A percentile compares a stretch with the other conserved stretches of the same genome.
Evolutionary conservation across 164 flowering plant species (phyloP).

Genomic region (Aristolochia fimbriata): DNA sequence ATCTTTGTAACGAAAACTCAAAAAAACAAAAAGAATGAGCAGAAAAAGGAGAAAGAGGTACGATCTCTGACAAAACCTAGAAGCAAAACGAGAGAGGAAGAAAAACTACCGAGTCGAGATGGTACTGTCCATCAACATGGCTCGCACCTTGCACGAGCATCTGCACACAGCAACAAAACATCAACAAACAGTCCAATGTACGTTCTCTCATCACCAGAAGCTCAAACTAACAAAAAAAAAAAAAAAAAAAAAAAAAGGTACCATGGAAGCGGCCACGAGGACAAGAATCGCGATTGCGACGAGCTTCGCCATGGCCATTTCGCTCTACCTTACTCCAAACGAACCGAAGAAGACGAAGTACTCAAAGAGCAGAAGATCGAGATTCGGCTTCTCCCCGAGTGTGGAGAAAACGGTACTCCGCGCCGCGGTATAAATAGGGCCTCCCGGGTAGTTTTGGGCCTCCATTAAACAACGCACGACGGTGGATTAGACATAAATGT

Average conservation of each 20-base stretch:
- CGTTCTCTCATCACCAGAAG: not conserved
- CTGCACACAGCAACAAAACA: conserved; percentile 9
- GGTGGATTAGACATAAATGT: not conserved
- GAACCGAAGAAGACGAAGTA: not conserved
- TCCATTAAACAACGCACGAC: no score
- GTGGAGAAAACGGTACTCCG: not conserved
- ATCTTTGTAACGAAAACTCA: not conserved
- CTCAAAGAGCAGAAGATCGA: not conserved
- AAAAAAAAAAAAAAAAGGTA: no score
- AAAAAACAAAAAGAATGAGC: not conserved
- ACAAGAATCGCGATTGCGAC: conserved; percentile 30
- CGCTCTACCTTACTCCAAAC: not conserved
- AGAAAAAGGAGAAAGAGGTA: not conserved
- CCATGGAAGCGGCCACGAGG: conserved; percentile 42
- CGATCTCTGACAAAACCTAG: no score
- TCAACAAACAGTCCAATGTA: not conserved
- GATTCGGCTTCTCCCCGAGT: not conserved
- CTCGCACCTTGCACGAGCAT: conserved; percentile 13
- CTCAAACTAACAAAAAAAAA: not conserved
- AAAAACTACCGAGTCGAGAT: conserved; percentile 11
- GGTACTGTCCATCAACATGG: conserved; percentile 9
- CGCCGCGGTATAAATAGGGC: conserved; percentile 7
- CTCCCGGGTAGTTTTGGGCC: not conserved
- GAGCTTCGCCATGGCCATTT: conserved; percentile 34
- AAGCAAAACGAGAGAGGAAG: not conserved